Base-by-base conservation (phyloP, 768 basidiomycete genomes). In the Russula virescens region DNA sequence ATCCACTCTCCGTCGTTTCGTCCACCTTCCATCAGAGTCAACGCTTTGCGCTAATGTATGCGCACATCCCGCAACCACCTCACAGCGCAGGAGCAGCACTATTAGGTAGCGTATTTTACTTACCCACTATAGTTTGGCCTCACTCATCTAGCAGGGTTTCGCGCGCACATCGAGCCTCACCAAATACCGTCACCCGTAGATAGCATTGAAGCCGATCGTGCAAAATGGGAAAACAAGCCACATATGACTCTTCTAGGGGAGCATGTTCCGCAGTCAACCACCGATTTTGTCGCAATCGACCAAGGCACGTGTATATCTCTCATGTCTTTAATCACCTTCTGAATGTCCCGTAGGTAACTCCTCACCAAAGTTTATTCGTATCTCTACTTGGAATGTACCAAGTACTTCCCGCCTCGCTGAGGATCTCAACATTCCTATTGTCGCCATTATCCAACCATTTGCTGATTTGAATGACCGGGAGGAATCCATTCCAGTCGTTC, bases 131-230 rank as follows among this genome's bases (percentile, higher is more conserved):
- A 3, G 28, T n/a, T 26, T 25, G 23, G 55, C 45, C n/a, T 26
- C 25, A n/a, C 54, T 52, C 28, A 18, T 67, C 55, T 10, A 42
- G 43, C 68, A 89, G 92, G 93, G 60, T 80, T 91, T 59, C 83
- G 90, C 45, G 81, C 88, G 50, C 84, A 86, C 61, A 92, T 99
- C 68, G 91, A 98, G 72, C 86, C 89, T 8, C 81, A 76, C 68
- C 94, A 96, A 71, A 86, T 98, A 31, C 97, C 97, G n/a, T 95
- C 94, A 3, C 88, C 93, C 25, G 85, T 91, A 18, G 86, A 89
- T 46, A 78, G 84, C 14, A 84, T 89, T 55, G 89, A 92, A 68
- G 74, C 79, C 7, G 95, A 98, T 80, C 85, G 89, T 65, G 81
- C 83, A 62, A 76, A 82, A 78, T 93, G 90, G 86, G 85, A 89